phyloP scores from a whole-genome alignment of 2,329 filamentous ascomycete genomes.

The Thyridium curvatum region DNA sequence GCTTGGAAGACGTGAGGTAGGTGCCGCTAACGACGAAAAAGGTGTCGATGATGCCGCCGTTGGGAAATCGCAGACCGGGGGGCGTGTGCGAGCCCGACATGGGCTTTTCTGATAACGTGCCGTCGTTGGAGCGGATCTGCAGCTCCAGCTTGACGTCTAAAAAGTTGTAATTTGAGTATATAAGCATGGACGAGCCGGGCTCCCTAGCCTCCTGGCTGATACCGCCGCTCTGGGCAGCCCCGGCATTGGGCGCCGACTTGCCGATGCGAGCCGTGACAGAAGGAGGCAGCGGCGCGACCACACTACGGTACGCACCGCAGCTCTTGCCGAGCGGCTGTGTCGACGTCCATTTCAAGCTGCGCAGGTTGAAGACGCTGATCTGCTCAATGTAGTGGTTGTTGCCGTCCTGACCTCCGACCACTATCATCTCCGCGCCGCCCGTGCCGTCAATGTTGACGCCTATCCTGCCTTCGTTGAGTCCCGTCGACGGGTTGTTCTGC shows the following conservation, averaged over 20 bases:
- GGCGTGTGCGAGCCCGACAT: slow-evolving; percentile 87
- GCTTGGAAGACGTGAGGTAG: slow-evolving; percentile 94
- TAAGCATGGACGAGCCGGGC: slow-evolving; percentile 71
- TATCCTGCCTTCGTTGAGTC: slow-evolving; percentile 81
- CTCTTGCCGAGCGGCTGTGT: slow-evolving; percentile 83
- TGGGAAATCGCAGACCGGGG: slow-evolving; percentile 89
- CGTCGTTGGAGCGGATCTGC: slow-evolving; percentile 80
- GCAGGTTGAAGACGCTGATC: slow-evolving; percentile 94
- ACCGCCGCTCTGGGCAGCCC: slow-evolving; percentile 27
- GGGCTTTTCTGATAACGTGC: slow-evolving; percentile 74
- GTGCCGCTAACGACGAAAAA: slow-evolving; percentile 97
- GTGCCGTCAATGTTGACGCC: slow-evolving; percentile 85
- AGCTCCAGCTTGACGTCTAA: slow-evolving; percentile 93
- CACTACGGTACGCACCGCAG: slow-evolving; percentile 93
- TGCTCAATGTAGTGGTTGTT: slow-evolving; percentile 99
- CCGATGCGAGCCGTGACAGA: slow-evolving; percentile 62
- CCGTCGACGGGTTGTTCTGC: slow-evolving; percentile 78
- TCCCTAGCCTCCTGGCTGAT: slow-evolving; percentile 50
- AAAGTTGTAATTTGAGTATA: slow-evolving; percentile 99
- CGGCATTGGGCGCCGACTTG: slow-evolving; percentile 35
- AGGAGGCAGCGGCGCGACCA: slow-evolving; percentile 76
- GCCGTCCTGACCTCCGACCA: slow-evolving; percentile 93
- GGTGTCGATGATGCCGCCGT: slow-evolving; percentile 89
- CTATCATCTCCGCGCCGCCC: slow-evolving; percentile 93
- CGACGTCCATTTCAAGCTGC: slow-evolving; percentile 91